Evolutionary conservation across 495 filamentous ascomycete genomes (phyloP).

Genomic region (Penicillium subrubescens): DNA sequence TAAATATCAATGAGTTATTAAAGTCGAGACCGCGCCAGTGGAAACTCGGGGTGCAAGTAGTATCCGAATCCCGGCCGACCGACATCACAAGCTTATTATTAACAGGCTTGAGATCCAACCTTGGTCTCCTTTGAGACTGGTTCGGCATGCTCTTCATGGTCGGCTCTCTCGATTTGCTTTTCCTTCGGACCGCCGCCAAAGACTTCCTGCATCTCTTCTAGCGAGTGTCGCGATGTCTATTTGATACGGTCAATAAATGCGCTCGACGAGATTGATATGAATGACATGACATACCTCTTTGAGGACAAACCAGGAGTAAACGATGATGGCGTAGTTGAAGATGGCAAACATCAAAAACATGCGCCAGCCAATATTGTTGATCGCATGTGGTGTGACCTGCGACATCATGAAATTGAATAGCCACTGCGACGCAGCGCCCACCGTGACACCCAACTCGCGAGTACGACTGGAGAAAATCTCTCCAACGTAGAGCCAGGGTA

Average conservation of each 20-base stretch:
- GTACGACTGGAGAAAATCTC: constrained; percentile 58
- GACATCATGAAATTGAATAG: constrained; percentile 59
- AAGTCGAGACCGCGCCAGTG: neutral
- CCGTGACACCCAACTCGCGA: constrained; percentile 48
- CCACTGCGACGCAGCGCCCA: constrained; percentile 55
- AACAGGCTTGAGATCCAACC: neutral
- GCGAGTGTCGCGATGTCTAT: constrained; percentile 34
- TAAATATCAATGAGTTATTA: neutral
- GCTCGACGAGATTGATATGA: neutral
- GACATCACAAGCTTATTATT: neutral
- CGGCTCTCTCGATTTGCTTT: constrained; percentile 15
- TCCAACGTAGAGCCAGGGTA: constrained; percentile 46
- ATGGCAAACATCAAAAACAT: constrained; percentile 61
- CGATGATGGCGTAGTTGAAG: constrained; percentile 49
- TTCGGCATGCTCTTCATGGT: constrained; percentile 10
- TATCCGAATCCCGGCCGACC: neutral
- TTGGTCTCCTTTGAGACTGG: neutral
- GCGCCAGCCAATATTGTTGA: constrained; percentile 52
- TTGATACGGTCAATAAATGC: neutral
- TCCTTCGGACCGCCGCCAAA: constrained; percentile 28
- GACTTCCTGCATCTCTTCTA: constrained; percentile 42
- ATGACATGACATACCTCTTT: constrained; percentile 40
- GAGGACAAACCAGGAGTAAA: constrained; percentile 50
- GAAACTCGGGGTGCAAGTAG: neutral
- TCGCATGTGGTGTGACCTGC: constrained; percentile 53